Percentiles rank a stretch among this genome's conserved stretches.
Conservation (phyloP, 1,284 basidiomycete species). For the Microbotryum violaceum region DNA sequence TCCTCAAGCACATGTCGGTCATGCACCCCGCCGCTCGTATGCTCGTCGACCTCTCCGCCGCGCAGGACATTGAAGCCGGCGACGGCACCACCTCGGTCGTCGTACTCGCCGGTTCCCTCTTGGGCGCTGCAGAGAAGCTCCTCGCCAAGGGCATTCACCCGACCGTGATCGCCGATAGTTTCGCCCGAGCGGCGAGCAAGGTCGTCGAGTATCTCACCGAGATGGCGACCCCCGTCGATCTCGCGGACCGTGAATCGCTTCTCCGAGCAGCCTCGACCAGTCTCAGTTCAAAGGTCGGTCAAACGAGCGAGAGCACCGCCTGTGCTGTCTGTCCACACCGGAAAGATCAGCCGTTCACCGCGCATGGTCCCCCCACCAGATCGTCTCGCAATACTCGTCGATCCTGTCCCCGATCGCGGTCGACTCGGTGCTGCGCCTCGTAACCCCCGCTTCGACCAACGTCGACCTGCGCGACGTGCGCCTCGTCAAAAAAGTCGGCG, state of each 20-base stretch:
- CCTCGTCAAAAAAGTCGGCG: slow-evolving; percentile 96
- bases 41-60: slow-evolving; percentile 95
- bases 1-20: slow-evolving; percentile 93
- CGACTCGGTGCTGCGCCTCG: slow-evolving; percentile 82
- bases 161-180: slow-evolving; percentile 93
- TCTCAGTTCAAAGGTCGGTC: slow-evolving; percentile 72
- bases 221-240: slow-evolving; percentile 84
- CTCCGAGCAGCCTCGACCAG: slow-evolving; percentile 90
- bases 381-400: slow-evolving; percentile 98
- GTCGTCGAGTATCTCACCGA: slow-evolving; percentile 91
- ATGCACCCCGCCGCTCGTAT: slow-evolving; percentile 97
- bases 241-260: slow-evolving; percentile 78
- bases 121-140: slow-evolving; percentile 95
- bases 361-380: slow-evolving; percentile 48
- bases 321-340: not conserved
- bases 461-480: slow-evolving; percentile 96
- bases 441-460: slow-evolving; percentile 61
- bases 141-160: slow-evolving; percentile 94
- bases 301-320: not conserved
- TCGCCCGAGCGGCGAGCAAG: slow-evolving; percentile 84
- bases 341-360: not conserved
- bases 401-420: slow-evolving; percentile 96
- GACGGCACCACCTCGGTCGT: slow-evolving; percentile 99
- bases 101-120: slow-evolving; percentile 84
- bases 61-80: slow-evolving; percentile 97